Base-by-base conservation (phyloP, 2,329 filamentous ascomycete genomes). In the Phialemoniopsis sp. region DNA sequence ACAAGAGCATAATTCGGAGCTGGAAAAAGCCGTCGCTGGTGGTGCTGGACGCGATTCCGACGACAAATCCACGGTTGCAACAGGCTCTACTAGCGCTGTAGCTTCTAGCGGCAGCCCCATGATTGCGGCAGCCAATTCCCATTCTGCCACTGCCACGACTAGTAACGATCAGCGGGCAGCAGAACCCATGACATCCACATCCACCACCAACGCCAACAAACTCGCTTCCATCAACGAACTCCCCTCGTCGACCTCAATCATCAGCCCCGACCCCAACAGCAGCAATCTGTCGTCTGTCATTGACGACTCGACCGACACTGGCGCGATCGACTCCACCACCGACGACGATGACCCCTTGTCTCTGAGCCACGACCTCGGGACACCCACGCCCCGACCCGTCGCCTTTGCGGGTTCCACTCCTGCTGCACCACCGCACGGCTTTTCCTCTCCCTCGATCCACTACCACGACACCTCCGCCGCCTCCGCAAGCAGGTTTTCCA, bases 71-170 rank as follows among this genome's bases (percentile, higher is more conserved):
- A 10, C 21, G 21, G 21, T 26, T 26, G 21, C 21, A 26, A 26
- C 21, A 26, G 21, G 21, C 21, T 26, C 21, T 6, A 10, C 21
- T 26, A 26, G 21, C 21, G 21, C 21, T 26, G 21, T 26, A 6
- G 21, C 21, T 31, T n/a, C 41, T 46, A 33, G 16, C 26, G 5
- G 26, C 29, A n/a, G 29, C 21, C 21, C 21, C 21, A 26, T 26
- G 21, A n/a, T n/a, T n/a, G n/a, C n/a, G n/a, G n/a, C n/a, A n/a
- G n/a, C n/a, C n/a, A n/a, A n/a, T n/a, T n/a, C n/a, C n/a, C n/a
- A n/a, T n/a, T n/a, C n/a, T n/a, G n/a, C n/a, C n/a, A n/a, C n/a
- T n/a, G n/a, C n/a, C n/a, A n/a, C n/a, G n/a, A 26, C 21, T 26
- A 10, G 21, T 10, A 26, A 26, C 21, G 21, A 26, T 26, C 21